Evolutionary conservation across 306 rosid genomes (phyloP).

Genomic region (Castanea sativa): DNA sequence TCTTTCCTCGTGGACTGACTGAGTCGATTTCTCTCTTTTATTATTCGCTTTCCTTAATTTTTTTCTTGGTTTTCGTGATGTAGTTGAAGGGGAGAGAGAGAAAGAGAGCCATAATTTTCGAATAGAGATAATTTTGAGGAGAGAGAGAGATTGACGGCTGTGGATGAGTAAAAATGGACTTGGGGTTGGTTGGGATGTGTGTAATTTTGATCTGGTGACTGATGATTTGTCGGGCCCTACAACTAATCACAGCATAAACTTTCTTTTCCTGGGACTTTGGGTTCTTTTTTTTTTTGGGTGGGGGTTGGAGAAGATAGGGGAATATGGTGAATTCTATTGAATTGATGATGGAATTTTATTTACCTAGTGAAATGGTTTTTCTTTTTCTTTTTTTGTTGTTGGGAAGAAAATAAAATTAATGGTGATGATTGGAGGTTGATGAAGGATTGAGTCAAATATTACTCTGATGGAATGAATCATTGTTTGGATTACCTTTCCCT

Average conservation of each 20-base stretch:
- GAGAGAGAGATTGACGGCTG: constrained; percentile 14
- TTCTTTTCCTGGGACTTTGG: neutral
- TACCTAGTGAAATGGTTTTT: too few relatives aligned
- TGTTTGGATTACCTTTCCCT: too few relatives aligned
- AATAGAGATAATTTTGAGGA: neutral
- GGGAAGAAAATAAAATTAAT: too few relatives aligned
- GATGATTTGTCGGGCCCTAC: constrained; percentile 24
- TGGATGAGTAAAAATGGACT: neutral
- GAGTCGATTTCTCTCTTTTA: neutral
- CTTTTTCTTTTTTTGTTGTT: too few relatives aligned
- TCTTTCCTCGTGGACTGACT: too few relatives aligned
- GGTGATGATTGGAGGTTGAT: too few relatives aligned
- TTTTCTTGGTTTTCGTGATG: constrained; percentile 26
- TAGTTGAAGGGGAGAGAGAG: constrained; percentile 3
- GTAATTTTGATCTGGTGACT: constrained; percentile 18
- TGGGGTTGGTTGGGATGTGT: neutral
- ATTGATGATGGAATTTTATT: too few relatives aligned
- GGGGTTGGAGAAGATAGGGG: too few relatives aligned
- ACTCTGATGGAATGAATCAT: too few relatives aligned
- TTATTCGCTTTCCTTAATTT: neutral
- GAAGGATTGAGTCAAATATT: too few relatives aligned
- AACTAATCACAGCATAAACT: constrained; percentile 27
- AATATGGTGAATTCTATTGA: too few relatives aligned
- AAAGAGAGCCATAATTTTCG: neutral
- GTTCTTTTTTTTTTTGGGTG: too few relatives aligned